These are phyloP conservation scores for Pseudodiploospora longispora DNA, from an alignment of 2,329 filamentous ascomycete genomes.

Conservation along the genomic window DNA sequence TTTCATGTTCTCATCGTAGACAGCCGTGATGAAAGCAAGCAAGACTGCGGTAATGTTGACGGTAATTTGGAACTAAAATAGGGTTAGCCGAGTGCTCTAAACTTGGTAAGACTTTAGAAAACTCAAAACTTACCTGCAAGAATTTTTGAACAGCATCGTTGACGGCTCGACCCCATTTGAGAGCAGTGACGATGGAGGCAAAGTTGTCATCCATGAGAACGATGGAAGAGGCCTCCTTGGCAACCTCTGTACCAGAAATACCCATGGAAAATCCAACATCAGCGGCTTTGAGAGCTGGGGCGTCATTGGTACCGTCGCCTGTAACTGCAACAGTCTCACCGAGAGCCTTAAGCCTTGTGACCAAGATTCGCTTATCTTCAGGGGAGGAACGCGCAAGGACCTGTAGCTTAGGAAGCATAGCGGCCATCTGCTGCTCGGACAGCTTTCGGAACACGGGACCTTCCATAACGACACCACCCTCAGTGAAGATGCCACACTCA, in stretches of 20 bases:
- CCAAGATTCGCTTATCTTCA: slow-evolving; percentile 51
- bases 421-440: slow-evolving; percentile 42
- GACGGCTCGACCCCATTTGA: slow-evolving; percentile 59
- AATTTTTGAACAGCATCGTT: slow-evolving; percentile 63
- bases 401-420: slow-evolving; percentile 39
- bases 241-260: slow-evolving; percentile 57
- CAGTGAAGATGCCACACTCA: slow-evolving; percentile 51
- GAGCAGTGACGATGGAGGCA: slow-evolving; percentile 55
- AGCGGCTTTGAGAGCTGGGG: slow-evolving; percentile 55
- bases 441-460: slow-evolving; percentile 53
- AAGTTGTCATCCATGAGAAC: slow-evolving; percentile 64
- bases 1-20: slow-evolving; percentile 44
- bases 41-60: slow-evolving; percentile 62
- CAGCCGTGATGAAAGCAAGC: slow-evolving; percentile 55
- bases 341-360: slow-evolving; percentile 42
- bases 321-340: slow-evolving; percentile 55
- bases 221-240: slow-evolving; percentile 61
- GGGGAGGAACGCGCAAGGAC: slow-evolving; percentile 52
- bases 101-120: background rate
- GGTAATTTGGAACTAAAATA: slow-evolving; percentile 52
- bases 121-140: slow-evolving; percentile 38
- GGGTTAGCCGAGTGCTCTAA: background rate
- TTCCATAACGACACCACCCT: slow-evolving; percentile 55
- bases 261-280: slow-evolving; percentile 64
- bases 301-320: slow-evolving; percentile 60